phyloP scores from a whole-genome alignment of 1,284 basidiomycete genomes.

The Ceratobasidium sp. region DNA sequence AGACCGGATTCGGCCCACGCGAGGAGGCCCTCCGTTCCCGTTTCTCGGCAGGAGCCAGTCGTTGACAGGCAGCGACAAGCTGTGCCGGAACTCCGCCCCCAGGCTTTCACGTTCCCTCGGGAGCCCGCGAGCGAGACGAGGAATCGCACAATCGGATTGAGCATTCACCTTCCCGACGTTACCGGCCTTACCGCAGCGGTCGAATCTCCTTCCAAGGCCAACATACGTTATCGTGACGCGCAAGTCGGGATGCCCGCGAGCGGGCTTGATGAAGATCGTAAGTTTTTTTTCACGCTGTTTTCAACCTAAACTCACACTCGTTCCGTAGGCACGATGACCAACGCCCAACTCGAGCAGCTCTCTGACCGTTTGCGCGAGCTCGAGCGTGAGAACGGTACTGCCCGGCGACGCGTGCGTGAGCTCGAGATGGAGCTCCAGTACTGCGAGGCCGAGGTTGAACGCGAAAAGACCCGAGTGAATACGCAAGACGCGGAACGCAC shows the following conservation, averaged over 20 bases:
- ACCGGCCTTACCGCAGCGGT: constrained; percentile 82
- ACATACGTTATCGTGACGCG: constrained; percentile 35
- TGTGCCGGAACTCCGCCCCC: constrained; percentile 51
- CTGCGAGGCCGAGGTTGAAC: constrained; percentile 77
- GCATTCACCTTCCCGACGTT: constrained; percentile 77
- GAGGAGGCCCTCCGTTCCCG: background rate
- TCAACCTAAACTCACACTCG: constrained; percentile 1
- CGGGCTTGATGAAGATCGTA: constrained; percentile 39
- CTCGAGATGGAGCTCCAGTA: constrained; percentile 84
- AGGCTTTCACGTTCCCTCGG: constrained; percentile 50
- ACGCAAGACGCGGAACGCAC: constrained; percentile 59
- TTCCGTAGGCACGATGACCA: constrained; percentile 67
- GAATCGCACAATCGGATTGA: constrained; percentile 47
- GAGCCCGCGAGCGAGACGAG: constrained; percentile 27
- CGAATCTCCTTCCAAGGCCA: constrained; percentile 71
- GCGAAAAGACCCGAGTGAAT: constrained; percentile 68
- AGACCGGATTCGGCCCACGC: background rate
- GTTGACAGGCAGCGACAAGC: constrained; percentile 28
- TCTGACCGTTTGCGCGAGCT: constrained; percentile 76
- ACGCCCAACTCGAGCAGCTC: constrained; percentile 69
- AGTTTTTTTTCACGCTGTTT: background rate
- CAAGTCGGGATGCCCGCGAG: constrained; percentile 28
- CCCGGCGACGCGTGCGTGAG: constrained; percentile 80
- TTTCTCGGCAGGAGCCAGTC: background rate
- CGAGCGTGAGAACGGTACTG: constrained; percentile 84